phyloP scores from a whole-genome alignment of 1,284 basidiomycete species.

The Heimioporus retisporus region DNA sequence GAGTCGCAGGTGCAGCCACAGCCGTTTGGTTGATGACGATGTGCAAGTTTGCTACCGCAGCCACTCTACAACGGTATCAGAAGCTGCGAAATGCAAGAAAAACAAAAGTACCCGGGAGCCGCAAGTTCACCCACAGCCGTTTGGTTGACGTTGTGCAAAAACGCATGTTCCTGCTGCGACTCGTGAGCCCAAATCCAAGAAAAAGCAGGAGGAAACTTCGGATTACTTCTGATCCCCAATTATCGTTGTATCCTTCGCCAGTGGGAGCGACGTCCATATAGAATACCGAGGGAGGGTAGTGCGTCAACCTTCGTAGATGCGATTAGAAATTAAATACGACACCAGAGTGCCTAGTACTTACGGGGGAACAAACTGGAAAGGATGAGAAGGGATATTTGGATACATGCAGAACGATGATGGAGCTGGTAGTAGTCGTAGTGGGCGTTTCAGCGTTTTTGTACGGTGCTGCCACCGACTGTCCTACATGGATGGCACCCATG shows the following conservation, averaged over 20 bases:
- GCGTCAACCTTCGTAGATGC: not conserved
- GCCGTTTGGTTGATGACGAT: not conserved
- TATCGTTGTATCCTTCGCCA: not conserved
- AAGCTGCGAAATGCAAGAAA: too few relatives aligned
- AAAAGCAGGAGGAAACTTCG: not conserved
- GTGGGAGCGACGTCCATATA: not conserved
- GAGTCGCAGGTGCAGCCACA: not conserved
- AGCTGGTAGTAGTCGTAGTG: not conserved
- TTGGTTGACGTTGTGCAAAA: not conserved
- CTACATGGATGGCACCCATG: slow-evolving; percentile 10
- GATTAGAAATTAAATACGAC: not conserved
- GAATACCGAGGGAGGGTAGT: not conserved
- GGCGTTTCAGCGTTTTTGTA: slow-evolving; percentile 10
- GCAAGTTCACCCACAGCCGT: too few relatives aligned
- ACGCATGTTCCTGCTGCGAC: slow-evolving; percentile 13
- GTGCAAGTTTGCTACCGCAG: too few relatives aligned
- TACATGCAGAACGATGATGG: not conserved
- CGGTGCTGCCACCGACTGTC: slow-evolving; percentile 17
- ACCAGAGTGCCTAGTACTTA: not conserved
- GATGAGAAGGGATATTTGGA: not conserved
- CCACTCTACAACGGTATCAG: too few relatives aligned
- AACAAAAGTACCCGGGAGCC: too few relatives aligned
- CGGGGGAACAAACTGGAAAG: not conserved
- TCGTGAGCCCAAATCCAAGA: not conserved
- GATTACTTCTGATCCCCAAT: slow-evolving; percentile 19